phyloP scores from a whole-genome alignment of 441 rosid genomes.

The Gossypium schwendimanii region DNA sequence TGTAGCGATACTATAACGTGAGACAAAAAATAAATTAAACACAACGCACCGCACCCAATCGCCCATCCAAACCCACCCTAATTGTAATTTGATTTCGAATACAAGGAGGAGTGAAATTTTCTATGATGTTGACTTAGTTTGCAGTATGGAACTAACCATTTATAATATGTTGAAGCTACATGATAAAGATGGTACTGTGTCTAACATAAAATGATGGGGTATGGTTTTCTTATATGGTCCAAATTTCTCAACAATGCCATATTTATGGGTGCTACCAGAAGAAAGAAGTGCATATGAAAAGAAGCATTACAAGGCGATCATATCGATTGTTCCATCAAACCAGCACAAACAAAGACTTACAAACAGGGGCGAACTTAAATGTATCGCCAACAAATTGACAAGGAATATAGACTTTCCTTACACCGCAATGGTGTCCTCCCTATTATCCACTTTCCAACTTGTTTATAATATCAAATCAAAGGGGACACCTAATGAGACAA shows the following conservation, averaged over 20 bases:
- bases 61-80: too few species aligned
- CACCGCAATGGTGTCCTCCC: conserved; percentile 24
- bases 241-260: not conserved
- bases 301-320: conserved; percentile 22
- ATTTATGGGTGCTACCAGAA: not conserved
- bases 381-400: too few species aligned
- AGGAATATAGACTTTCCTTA: conserved; percentile 13
- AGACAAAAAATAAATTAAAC: too few species aligned
- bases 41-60: too few species aligned
- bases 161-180: too few species aligned
- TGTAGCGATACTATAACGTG: too few species aligned
- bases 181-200: too few species aligned
- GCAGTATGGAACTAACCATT: too few species aligned
- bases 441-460: conserved; percentile 4
- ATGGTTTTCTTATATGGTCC: not conserved
- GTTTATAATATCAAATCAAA: not conserved
- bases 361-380: conserved; percentile 8
- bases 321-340: conserved; percentile 25
- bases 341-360: conserved; percentile 30
- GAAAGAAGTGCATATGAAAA: conserved; percentile 14
- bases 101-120: too few species aligned
- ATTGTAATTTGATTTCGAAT: too few species aligned
- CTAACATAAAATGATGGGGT: too few species aligned
- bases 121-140: too few species aligned
- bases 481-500: conserved; percentile 23